phyloP scores from a whole-genome alignment of 75 land plant species.

The Isoetes taiwanensis region DNA sequence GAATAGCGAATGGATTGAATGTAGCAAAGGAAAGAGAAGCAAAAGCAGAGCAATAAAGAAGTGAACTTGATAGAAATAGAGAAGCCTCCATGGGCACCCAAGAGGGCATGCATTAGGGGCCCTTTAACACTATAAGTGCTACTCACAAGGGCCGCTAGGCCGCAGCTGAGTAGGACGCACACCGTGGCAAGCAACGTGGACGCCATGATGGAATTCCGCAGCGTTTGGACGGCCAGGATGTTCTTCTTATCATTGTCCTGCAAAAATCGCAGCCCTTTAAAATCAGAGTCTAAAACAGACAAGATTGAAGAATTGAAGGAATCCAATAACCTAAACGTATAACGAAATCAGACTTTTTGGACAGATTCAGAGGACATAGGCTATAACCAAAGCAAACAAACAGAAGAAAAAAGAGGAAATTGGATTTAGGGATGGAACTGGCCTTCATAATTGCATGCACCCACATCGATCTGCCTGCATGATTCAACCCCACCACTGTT shows the following conservation, averaged over 20 bases:
- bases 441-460: conserved; percentile 57
- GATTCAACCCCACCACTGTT: conserved; percentile 57
- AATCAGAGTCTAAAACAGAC: no score
- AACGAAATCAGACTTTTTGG: no score
- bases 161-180: no score
- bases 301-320: not conserved
- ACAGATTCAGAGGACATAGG: no score
- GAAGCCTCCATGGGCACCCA: conserved; percentile 59
- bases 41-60: not conserved
- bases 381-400: no score
- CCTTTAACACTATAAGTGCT: conserved; percentile 61
- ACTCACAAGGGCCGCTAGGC: conserved; percentile 16
- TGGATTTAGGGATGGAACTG: no score
- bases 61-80: no score
- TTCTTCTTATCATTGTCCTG: conserved; percentile 7
- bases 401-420: no score
- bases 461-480: conserved; percentile 51
- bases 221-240: conserved; percentile 5
- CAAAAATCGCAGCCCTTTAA: no score
- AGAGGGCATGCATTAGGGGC: conserved; percentile 33
- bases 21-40: not conserved
- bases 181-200: not conserved
- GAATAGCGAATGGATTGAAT: not conserved
- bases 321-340: no score
- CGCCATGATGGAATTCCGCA: conserved; percentile 3